Evolutionary conservation across 2,329 filamentous ascomycete genomes (phyloP), one percentile per base, ranked within the genome.

Genomic region (Fusarium marasasianum): DNA sequence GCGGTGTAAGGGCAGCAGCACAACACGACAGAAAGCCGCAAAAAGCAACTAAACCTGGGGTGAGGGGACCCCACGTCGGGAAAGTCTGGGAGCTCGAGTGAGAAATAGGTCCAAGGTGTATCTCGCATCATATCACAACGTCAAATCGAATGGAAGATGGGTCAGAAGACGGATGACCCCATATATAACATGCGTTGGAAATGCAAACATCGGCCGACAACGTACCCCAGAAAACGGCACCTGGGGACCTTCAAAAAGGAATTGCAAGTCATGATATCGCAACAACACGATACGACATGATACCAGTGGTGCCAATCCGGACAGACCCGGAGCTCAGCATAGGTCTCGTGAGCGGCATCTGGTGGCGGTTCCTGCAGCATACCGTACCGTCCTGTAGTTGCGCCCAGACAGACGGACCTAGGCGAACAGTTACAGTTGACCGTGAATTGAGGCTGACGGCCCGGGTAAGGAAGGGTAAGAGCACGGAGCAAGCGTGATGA

Each of bases 281-380:
- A 55, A 29, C 63, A 71, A 60, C 45, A 78, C 72, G 67, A 76
- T 66, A 69, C 65, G 69, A 72, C 71, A 69, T 47, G 66, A 69
- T 63, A 69, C 44, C 61, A 72, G 71, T 79, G 77, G 77, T 76
- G 74, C 73, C 75, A 79, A 78, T 48, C 71, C 77, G 77, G 77
- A 78, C 76, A 75, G 77, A 76, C 62, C 74, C 77, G 77, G 77
- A 66, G 71, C 38, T 35, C 58, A 68, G 56, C 45, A 66, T 47
- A 66, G 64, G 74, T 79, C 77, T 78, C 77, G 75, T 79, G 77
- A 71, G 68, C 72, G 47, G 64, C 41, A 48, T 12, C 61, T 65
- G 62, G 76, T 78, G 73, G 76, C 72, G 66, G 74, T 78, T 77
- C 75, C 76, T 77, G 76, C 76, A 78, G 76, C 72, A 51, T 51